Conservation (phyloP, 768 basidiomycete species). For the Lepiota brunneoincarnata region DNA sequence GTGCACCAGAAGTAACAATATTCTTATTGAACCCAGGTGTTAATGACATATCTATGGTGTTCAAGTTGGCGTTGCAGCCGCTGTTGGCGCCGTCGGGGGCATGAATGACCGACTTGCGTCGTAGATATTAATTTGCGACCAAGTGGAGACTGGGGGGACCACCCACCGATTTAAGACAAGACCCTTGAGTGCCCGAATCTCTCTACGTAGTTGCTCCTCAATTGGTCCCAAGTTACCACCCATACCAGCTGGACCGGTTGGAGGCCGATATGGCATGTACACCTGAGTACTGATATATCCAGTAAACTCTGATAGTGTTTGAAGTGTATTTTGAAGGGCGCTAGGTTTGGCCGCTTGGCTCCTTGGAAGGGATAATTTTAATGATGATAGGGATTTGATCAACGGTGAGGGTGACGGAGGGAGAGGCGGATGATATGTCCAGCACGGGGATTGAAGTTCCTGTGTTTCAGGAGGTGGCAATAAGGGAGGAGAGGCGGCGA, state of each 20-base stretch:
- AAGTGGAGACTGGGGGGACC: neutral
- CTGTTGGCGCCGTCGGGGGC: conserved; percentile 26
- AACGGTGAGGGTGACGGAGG: conserved; percentile 35
- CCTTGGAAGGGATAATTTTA: conserved; percentile 37
- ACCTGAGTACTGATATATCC: conserved; percentile 78
- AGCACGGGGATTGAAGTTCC: conserved; percentile 23
- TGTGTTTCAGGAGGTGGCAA: conserved; percentile 19
- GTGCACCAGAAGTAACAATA: neutral
- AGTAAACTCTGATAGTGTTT: conserved; percentile 69
- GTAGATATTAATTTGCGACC: neutral
- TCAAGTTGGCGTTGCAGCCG: conserved; percentile 9
- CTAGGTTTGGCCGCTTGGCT: conserved; percentile 27
- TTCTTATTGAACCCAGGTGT: neutral
- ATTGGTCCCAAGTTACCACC: conserved; percentile 31
- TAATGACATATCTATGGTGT: conserved; percentile 6
- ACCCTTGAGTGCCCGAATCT: conserved; percentile 77
- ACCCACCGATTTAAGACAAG: conserved; percentile 71
- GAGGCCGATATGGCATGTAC: conserved; percentile 48
- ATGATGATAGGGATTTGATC: conserved; percentile 30
- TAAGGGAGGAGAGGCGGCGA: conserved; percentile 32
- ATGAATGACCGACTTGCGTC: conserved; percentile 38
- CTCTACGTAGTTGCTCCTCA: conserved; percentile 70
- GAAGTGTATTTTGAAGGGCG: conserved; percentile 58
- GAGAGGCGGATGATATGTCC: conserved; percentile 36
- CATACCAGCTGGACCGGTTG: conserved; percentile 25